Evolutionary conservation across 352 stramenopile genomes (phyloP).

Genomic region (Phytopythium cucurbitacearum): DNA sequence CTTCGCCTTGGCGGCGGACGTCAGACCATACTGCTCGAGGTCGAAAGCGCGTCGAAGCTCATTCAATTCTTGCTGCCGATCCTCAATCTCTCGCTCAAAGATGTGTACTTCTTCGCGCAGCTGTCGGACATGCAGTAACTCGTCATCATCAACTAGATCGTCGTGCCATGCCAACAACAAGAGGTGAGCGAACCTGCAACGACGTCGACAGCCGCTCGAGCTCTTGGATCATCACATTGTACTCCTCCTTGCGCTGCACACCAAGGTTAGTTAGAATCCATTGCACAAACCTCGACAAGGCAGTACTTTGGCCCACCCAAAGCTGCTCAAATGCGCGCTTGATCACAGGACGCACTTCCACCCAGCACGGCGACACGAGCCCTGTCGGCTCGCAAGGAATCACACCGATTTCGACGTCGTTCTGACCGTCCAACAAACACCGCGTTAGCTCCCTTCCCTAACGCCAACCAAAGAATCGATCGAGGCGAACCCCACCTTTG

Average conservation of each 20-base stretch:
- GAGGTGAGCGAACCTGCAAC: conserved; percentile 18
- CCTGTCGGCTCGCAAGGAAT: conserved; percentile 45
- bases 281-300: not conserved
- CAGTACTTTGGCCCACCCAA: conserved; percentile 29
- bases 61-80: conserved; percentile 25
- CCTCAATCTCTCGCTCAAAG: conserved; percentile 54
- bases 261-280: too few species aligned
- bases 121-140: conserved; percentile 10
- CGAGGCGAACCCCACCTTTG: conserved; percentile 34
- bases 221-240: conserved; percentile 51
- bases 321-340: conserved; percentile 64
- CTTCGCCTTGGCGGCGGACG: conserved; percentile 35
- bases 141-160: not conserved
- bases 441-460: not conserved
- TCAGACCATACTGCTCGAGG: conserved; percentile 42
- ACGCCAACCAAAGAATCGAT: not conserved
- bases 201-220: conserved; percentile 59
- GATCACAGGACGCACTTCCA: conserved; percentile 51
- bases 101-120: conserved; percentile 52
- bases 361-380: conserved; percentile 59
- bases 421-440: conserved; percentile 15
- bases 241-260: conserved; percentile 47
- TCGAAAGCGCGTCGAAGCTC: conserved; percentile 39
- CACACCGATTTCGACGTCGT: conserved; percentile 65
- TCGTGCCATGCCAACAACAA: not conserved